phyloP scores from a whole-genome alignment of 73 alveolate genomes.

The Durusdinium trenchii region DNA sequence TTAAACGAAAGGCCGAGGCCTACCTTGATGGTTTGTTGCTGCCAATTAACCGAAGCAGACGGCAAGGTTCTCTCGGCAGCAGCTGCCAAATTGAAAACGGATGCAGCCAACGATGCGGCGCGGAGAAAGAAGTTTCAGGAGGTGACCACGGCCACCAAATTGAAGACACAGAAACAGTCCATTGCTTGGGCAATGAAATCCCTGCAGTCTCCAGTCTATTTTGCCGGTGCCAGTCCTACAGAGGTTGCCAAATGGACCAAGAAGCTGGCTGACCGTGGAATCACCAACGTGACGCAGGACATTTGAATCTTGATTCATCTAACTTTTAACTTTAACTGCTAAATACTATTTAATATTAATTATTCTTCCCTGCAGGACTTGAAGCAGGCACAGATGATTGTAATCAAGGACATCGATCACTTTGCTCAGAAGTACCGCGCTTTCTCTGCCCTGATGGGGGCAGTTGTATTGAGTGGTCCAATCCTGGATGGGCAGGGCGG shows the following conservation, averaged over 20 bases:
- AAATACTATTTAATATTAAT: not conserved
- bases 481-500: not conserved
- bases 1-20: slow-evolving; percentile 38
- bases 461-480: not conserved
- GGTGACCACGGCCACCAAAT: too few relatives aligned
- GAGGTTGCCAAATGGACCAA: not conserved
- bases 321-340: too few relatives aligned
- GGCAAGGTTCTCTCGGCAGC: not conserved
- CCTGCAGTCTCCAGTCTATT: not conserved
- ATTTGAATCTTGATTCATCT: not conserved
- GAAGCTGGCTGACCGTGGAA: not conserved
- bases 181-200: not conserved
- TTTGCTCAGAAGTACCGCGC: not conserved
- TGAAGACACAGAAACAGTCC: not conserved
- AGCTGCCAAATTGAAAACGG: not conserved
- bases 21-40: not conserved
- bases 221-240: not conserved
- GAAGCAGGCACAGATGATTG: not conserved
- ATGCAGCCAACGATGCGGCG: not conserved
- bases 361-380: not conserved
- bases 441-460: not conserved
- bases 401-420: not conserved
- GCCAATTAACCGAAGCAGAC: not conserved
- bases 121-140: not conserved
- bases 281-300: not conserved